Conservation (phyloP, 202 grass and related monocot genomes). For the Hordeum pubiflorum region DNA sequence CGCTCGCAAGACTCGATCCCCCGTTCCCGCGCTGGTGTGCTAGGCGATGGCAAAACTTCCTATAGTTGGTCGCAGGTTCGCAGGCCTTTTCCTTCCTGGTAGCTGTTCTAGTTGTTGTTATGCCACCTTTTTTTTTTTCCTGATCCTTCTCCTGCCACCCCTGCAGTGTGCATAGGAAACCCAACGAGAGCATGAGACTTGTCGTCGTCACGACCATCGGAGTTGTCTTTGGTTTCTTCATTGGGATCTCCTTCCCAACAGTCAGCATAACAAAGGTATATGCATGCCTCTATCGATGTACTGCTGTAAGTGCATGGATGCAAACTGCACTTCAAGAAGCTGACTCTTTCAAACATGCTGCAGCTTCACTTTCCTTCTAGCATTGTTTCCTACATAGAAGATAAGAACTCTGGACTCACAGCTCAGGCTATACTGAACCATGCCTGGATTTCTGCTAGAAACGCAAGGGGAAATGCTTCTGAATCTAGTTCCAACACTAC, state of each 20-base stretch:
- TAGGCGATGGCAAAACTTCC: conserved; percentile 54
- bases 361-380: conserved; percentile 77
- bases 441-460: conserved; percentile 55
- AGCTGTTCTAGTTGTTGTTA: neutral
- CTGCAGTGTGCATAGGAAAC: conserved; percentile 46
- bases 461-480: conserved; percentile 32
- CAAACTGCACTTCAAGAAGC: neutral
- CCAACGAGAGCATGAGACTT: conserved; percentile 64
- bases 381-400: conserved; percentile 62
- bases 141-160: neutral
- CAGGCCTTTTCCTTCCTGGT: neutral
- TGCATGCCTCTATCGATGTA: neutral
- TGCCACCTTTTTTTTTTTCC: neutral
- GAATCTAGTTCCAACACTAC: conserved; percentile 40
- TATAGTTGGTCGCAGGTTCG: conserved; percentile 34
- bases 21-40: neutral
- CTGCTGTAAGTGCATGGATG: neutral
- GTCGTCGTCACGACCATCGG: conserved; percentile 53
- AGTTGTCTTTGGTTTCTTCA: conserved; percentile 63
- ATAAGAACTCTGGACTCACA: conserved; percentile 60
- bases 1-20: neutral
- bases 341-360: conserved; percentile 16
- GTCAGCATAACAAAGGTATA: conserved; percentile 84
- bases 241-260: conserved; percentile 73
- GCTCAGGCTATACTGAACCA: conserved; percentile 79